Evolutionary conservation across 2,329 filamentous ascomycete species (phyloP).

Genomic region (Colletotrichum aenigma): DNA sequence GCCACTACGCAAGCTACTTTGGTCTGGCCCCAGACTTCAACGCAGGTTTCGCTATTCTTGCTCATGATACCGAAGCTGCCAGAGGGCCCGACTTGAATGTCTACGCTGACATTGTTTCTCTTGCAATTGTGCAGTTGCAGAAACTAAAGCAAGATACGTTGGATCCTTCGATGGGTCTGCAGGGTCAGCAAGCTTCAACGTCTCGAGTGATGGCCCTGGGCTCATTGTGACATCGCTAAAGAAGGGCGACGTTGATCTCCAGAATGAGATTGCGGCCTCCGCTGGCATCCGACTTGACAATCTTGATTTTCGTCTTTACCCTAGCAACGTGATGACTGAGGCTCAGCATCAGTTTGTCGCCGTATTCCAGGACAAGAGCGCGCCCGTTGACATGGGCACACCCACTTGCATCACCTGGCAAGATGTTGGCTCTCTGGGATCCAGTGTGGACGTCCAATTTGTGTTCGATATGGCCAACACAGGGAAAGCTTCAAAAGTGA

Average conservation of each 20-base stretch:
- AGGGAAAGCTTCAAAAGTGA: not conserved
- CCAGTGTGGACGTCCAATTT: not conserved
- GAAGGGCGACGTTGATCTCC: slow-evolving; percentile 22
- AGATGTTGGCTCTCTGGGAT: not conserved
- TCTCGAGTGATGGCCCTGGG: slow-evolving; percentile 25
- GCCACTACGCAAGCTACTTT: slow-evolving; percentile 31
- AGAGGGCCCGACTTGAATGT: slow-evolving; percentile 35
- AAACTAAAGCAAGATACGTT: slow-evolving; percentile 17
- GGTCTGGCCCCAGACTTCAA: slow-evolving; percentile 28
- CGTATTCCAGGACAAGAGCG: slow-evolving; percentile 33
- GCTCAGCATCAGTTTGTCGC: slow-evolving; percentile 30
- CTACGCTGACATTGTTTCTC: slow-evolving; percentile 34
- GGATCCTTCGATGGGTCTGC: slow-evolving; percentile 10
- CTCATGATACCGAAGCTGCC: slow-evolving; percentile 29
- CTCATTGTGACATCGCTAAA: slow-evolving; percentile 25
- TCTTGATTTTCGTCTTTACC: slow-evolving; percentile 34
- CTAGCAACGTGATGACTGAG: slow-evolving; percentile 28
- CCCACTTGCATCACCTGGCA: slow-evolving; percentile 37
- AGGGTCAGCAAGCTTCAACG: not conserved
- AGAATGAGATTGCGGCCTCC: slow-evolving; percentile 18
- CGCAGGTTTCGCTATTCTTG: slow-evolving; percentile 35
- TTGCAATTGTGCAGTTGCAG: slow-evolving; percentile 20
- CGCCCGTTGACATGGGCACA: slow-evolving; percentile 32
- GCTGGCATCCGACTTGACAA: slow-evolving; percentile 22
- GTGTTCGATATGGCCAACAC: not conserved